A percentile compares a stretch with the other conserved stretches of the same genome.
phyloP scores from a whole-genome alignment of 495 filamentous ascomycete genomes.

The Bathelium albidoporum region DNA sequence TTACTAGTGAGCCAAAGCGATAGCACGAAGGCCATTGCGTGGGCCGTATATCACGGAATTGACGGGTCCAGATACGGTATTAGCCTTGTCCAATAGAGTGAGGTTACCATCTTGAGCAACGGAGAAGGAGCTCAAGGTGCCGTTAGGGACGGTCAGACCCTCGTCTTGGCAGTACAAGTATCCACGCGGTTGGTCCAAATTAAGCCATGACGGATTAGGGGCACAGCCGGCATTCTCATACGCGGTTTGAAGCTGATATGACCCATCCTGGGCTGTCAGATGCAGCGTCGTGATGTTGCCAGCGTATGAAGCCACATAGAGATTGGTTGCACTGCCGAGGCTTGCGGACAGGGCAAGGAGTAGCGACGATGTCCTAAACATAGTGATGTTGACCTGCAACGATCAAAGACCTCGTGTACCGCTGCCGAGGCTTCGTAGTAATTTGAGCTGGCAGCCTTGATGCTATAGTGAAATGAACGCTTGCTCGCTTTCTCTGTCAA shows the following conservation, averaged over 20 bases:
- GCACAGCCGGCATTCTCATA: constrained; percentile 19
- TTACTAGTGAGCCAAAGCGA: constrained; percentile 29
- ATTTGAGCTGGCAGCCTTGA: no score
- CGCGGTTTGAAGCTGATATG: constrained; percentile 11
- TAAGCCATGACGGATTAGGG: constrained; percentile 27
- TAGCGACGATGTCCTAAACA: background rate
- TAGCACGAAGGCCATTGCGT: constrained; percentile 15
- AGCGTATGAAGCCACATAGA: constrained; percentile 24
- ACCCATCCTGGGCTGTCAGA: constrained; percentile 15
- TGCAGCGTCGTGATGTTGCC: constrained; percentile 20
- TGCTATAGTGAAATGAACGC: background rate
- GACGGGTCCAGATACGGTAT: constrained; percentile 27
- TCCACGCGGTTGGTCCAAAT: constrained; percentile 16
- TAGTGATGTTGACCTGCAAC: background rate
- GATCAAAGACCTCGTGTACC: no score
- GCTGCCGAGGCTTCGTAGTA: no score
- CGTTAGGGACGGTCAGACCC: constrained; percentile 24
- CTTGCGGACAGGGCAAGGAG: background rate
- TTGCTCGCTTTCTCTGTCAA: background rate
- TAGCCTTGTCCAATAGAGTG: constrained; percentile 15
- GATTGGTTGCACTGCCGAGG: constrained; percentile 18
- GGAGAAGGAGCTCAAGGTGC: constrained; percentile 26
- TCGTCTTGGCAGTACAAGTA: constrained; percentile 31
- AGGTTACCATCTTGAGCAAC: constrained; percentile 22
- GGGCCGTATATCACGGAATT: constrained; percentile 26